Evolutionary conservation across 257 asterid genomes (phyloP).

Genomic region (Solanum clarkiae): DNA sequence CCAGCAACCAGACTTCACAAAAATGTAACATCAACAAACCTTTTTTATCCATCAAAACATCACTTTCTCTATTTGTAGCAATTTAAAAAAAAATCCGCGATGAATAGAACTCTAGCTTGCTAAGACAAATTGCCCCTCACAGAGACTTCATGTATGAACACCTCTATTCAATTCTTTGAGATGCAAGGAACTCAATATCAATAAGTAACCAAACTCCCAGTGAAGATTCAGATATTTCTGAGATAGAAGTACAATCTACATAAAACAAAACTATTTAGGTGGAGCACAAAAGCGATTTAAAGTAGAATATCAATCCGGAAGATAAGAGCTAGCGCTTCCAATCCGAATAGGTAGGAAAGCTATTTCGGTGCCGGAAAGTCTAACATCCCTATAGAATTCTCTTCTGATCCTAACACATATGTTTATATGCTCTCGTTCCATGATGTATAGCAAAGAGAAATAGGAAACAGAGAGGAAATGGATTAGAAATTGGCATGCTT

Average conservation of each 20-base stretch:
- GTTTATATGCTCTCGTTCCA: neutral
- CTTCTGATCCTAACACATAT: neutral
- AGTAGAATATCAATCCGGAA: neutral
- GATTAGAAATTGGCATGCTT: neutral
- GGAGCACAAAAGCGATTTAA: neutral
- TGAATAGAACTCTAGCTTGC: neutral
- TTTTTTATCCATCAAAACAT: neutral
- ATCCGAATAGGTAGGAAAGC: neutral
- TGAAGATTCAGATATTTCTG: neutral
- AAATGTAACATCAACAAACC: neutral
- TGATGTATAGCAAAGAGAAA: neutral
- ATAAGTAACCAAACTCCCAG: neutral
- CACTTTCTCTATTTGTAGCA: neutral
- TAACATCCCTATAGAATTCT: neutral
- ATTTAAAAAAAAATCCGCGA: neutral
- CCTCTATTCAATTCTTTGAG: neutral
- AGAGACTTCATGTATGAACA: neutral
- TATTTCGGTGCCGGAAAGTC: neutral
- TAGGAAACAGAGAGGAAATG: neutral
- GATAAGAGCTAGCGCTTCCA: neutral
- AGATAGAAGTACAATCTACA: neutral
- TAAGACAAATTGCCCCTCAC: neutral
- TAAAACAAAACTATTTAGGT: neutral
- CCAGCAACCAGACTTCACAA: neutral
- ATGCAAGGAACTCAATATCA: neutral